phyloP scores from a whole-genome alignment of 108 stramenopile genomes.

The Fragilaria crotonensis region DNA sequence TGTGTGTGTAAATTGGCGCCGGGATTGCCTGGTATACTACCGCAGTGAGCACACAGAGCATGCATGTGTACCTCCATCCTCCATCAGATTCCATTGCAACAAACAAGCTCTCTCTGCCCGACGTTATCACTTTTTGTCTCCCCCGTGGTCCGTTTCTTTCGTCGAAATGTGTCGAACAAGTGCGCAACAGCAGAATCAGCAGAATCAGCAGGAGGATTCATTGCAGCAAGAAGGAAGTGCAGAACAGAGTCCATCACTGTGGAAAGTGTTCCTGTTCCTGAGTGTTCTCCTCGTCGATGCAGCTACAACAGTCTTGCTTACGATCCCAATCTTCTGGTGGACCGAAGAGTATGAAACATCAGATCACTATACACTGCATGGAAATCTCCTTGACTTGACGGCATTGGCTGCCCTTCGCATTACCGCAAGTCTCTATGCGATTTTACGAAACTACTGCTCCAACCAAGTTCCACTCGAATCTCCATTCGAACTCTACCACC shows the following conservation, averaged over 20 bases:
- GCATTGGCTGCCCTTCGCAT: conserved; percentile 20
- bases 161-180: too few relatives aligned
- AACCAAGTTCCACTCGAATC: conserved; percentile 13
- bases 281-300: neutral
- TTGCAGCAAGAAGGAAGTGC: neutral
- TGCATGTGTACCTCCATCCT: too few relatives aligned
- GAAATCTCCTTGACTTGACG: conserved; percentile 27
- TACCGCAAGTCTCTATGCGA: neutral
- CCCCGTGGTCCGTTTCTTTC: too few relatives aligned
- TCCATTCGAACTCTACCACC: conserved; percentile 30
- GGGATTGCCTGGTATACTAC: too few relatives aligned
- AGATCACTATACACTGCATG: conserved; percentile 18
- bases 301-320: neutral
- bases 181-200: too few relatives aligned
- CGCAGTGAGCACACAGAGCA: too few relatives aligned
- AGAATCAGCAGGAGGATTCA: too few relatives aligned
- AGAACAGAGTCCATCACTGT: neutral
- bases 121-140: too few relatives aligned
- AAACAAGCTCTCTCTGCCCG: too few relatives aligned
- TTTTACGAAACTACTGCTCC: conserved; percentile 10
- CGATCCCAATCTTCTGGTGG: neutral
- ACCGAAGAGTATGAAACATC: neutral
- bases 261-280: neutral
- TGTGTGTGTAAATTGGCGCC: too few relatives aligned
- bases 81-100: too few relatives aligned